Evolutionary conservation across 495 filamentous ascomycete species (phyloP), one percentile per base, ranked within the genome.

Genomic region (Gamarada debralockiae): DNA sequence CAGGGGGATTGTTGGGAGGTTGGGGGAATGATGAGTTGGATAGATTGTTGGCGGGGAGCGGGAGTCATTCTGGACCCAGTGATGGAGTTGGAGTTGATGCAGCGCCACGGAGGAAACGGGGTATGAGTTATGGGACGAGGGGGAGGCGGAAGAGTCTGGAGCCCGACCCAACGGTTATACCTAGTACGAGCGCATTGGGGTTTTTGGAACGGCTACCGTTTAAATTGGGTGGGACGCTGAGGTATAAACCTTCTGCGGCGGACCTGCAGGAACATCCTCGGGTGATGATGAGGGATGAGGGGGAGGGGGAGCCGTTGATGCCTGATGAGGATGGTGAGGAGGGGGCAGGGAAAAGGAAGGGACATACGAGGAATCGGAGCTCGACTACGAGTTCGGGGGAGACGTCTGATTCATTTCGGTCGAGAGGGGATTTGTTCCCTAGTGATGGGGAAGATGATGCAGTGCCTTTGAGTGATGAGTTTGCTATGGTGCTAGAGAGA

Each of bases 381-480:
- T 84, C 75, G 6, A 97, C 93, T 2, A 79, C 80, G 13, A 83
- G 79, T n/a, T 95, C 89, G 7, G 85, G 84, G 3, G 83, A 84
- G 25, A 96, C 91, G 0, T 81, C 79, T n/a, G 93, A 91, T 55
- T 96, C 91, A 3, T 80, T 90, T 38, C 86, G 93, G 61, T 96
- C 92, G n/a, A 78, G 95, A 45, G 91, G 90, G 0, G 93, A 99
- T 67, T 72, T 99, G 18, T 92, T 96, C 57, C 90, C 89, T 1
- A 97, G 92, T 59, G 92, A 96, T 55, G 86, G 84, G 44, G 93
- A 97, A 54, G 86, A 90, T 65, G 89, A 98, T 74, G 93, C 93
- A 1, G 82, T 97, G 21, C 91, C 93, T 1, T 71, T 98, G 46
- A 89, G 91, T 59, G 93, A 97, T 67, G 93, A 97, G 61, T 96